Evolutionary conservation across 345 rosid species (phyloP), one percentile per base, ranked within the genome.

Genomic region (Citrus hindsii): DNA sequence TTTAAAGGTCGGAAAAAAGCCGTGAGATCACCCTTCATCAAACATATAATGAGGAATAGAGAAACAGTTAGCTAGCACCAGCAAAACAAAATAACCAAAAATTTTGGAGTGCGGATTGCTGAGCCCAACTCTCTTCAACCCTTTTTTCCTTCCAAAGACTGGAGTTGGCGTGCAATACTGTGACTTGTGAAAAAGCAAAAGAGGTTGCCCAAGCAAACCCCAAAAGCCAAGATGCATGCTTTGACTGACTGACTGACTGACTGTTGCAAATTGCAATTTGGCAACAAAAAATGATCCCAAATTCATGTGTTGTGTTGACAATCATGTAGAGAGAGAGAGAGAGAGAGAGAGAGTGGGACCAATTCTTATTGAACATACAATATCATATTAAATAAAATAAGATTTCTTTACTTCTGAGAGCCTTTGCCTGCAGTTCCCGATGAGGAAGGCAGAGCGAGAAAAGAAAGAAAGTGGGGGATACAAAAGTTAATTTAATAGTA

Each of bases 371-470:
- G 62, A 76, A 61, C 33, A 0, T 0, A 32, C 25, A 61, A 32
- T 38, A 22, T 30, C 28, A 21, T 27, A 38, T 22, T 3, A 53
- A 7, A 55, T 30, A 35, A 46, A 46, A 46, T 46, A 46, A 61
- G 19, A 16, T 19, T 56, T 40, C 2, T 76, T 76, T 53, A 18
- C 67, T 58, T 35, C 64, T 58, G 77, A 58, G 69, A 27, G 63
- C 14, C 42, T 32, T 69, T 73, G 69, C 70, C 76, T 73, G 74
- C 85, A 78, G 65, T 84, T 83, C 86, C 84, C 86, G 79, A 84
- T 78, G 82, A 69, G 77, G 74, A 25, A 76, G 48, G 80, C 67
- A 79, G 46, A 65, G 75, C 48, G 67, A 46, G 58, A 19, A 16
- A 60, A 55, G 83, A 62, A 55, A 74, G 58, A 27, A 74, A 64